These are phyloP conservation scores for Ascomycota sp. DNA, from an alignment of 2,329 filamentous ascomycete genomes.

Conservation along the genomic window DNA sequence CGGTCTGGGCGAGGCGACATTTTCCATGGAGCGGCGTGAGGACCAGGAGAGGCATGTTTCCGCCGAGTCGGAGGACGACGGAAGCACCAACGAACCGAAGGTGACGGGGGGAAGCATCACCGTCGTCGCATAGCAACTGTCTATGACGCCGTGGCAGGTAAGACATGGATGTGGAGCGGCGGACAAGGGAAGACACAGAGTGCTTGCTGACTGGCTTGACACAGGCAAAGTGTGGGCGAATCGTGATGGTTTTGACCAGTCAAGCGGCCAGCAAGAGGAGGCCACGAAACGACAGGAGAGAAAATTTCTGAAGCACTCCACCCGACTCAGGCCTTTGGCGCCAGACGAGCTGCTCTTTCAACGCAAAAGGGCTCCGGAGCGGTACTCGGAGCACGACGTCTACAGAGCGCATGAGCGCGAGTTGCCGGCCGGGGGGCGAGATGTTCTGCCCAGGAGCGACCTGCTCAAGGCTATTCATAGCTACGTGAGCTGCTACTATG, in stretches of 20 bases:
- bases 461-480: conserved; percentile 47
- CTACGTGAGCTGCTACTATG: conserved; percentile 49
- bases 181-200: background rate
- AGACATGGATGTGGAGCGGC: conserved; percentile 3
- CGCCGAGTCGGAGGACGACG: background rate
- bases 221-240: conserved; percentile 12
- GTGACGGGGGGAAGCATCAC: too few species aligned
- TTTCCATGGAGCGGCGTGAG: too few species aligned
- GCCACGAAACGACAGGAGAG: background rate
- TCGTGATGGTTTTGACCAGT: too few species aligned
- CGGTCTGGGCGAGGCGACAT: too few species aligned
- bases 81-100: too few species aligned
- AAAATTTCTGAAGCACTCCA: conserved; percentile 9
- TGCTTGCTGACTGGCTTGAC: conserved; percentile 5
- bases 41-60: too few species aligned
- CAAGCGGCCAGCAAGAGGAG: too few species aligned
- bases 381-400: conserved; percentile 50
- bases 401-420: conserved; percentile 44
- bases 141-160: conserved; percentile 57
- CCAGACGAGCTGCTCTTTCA: conserved; percentile 54
- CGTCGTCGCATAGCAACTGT: conserved; percentile 30
- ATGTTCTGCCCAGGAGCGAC: conserved; percentile 43
- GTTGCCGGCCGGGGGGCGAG: conserved; percentile 23
- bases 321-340: conserved; percentile 7
- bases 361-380: conserved; percentile 38